A percentile compares a stretch with the other conserved stretches of the same genome.
phyloP scores from a whole-genome alignment of 2,329 filamentous ascomycete species.

The Zymoseptoria brevis region DNA sequence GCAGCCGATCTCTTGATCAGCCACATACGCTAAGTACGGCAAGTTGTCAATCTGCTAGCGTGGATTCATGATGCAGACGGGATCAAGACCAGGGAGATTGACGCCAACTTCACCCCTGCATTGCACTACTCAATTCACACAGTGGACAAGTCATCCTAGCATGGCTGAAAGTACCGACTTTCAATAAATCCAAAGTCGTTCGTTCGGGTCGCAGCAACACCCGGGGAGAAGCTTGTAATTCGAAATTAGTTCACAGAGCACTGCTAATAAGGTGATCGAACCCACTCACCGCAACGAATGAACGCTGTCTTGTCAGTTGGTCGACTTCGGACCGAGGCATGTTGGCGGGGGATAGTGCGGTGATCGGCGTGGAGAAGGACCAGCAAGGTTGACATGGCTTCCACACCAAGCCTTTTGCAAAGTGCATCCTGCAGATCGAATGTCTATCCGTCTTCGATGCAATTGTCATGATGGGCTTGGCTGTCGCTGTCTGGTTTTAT shows the following conservation, averaged over 20 bases:
- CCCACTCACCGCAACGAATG: neutral
- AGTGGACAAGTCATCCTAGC: neutral
- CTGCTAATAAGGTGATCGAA: neutral
- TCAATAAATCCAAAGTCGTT: neutral
- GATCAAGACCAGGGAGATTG: too few species aligned
- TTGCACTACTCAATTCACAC: too few species aligned
- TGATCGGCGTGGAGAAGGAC: neutral
- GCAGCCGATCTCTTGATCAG: neutral
- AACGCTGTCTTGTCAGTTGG: neutral
- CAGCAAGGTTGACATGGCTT: neutral
- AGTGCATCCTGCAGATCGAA: neutral
- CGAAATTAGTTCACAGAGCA: neutral
- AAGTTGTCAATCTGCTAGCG: too few species aligned
- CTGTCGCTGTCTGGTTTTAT: neutral
- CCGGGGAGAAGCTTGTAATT: neutral
- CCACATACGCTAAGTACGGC: neutral
- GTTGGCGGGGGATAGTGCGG: neutral
- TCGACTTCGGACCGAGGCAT: neutral
- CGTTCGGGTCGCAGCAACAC: neutral
- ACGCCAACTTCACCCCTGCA: too few species aligned
- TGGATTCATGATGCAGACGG: too few species aligned
- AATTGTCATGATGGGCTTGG: neutral
- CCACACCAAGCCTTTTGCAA: neutral
- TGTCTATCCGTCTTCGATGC: neutral
- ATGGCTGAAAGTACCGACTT: neutral